phyloP scores from a whole-genome alignment of 306 rosid genomes.

The Cyclanthera cordifolia region DNA sequence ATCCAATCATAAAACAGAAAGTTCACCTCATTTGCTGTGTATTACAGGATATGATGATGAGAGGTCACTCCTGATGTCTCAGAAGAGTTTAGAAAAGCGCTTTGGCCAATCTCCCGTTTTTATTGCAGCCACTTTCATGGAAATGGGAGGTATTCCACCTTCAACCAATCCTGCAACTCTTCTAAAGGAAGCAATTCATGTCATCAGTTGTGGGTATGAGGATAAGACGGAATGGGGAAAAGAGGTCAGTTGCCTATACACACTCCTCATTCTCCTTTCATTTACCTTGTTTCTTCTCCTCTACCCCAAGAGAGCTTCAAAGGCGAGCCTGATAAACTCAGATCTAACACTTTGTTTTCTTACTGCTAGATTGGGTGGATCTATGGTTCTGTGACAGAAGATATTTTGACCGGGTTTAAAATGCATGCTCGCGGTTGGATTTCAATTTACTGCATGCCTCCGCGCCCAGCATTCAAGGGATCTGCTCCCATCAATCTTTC shows the following conservation, averaged over 20 bases:
- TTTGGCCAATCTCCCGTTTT: constrained; percentile 98
- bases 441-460: constrained; percentile 93
- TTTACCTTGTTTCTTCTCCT: neutral
- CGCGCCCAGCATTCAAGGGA: constrained; percentile 96
- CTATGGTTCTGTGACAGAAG: constrained; percentile 99
- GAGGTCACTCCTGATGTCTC: constrained; percentile 85
- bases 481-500: constrained; percentile 99
- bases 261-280: neutral
- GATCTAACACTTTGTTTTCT: constrained; percentile 3
- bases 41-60: constrained; percentile 88
- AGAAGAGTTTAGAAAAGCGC: constrained; percentile 94
- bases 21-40: constrained; percentile 5
- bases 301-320: neutral
- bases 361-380: constrained; percentile 92
- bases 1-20: neutral
- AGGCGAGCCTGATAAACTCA: neutral
- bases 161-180: constrained; percentile 94
- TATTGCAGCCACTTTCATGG: constrained; percentile 96
- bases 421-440: constrained; percentile 99
- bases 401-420: constrained; percentile 96
- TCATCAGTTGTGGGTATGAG: constrained; percentile 96
- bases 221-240: constrained; percentile 99
- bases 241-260: constrained; percentile 43
- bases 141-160: constrained; percentile 96
- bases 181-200: constrained; percentile 96